Evolutionary conservation across 2,329 filamentous ascomycete species (phyloP), one percentile per base, ranked within the genome.

Genomic region (Colletotrichum agaves): DNA sequence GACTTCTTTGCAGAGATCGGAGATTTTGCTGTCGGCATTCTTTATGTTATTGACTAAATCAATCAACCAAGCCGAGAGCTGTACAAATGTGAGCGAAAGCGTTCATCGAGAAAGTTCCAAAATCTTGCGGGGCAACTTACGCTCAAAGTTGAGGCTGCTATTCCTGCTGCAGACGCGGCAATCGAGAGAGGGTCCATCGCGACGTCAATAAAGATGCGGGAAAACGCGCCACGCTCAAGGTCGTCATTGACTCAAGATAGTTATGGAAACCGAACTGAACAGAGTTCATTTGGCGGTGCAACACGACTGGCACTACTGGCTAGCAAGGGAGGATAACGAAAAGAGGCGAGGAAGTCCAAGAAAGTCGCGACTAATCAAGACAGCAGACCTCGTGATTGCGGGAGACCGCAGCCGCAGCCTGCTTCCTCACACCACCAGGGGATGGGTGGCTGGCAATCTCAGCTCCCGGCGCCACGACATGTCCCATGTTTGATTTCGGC

Each of bases 31-130:
- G 31, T 61, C 56, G 21, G 49, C 31, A 12, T 46, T 57, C 15
- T 65, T 55, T 15, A 61, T 41, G 23, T 47, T 44, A 15, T 60
- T 56, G 23, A 61, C 37, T 11, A 61, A 39, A 23, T 2, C 60
- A 43, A 15, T 35, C 55, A 65, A 31, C 46, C 55, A 65, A 21
- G 41, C 5, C 10, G 62, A 61, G 10, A 60, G 47, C 56, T 65
- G 44, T 31, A 6, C 7, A 15, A 15, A 13, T 21, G 50, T 27
- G 8, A 41, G 50, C 17, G 1, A 39, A 12, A 8, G 10, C 35
- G 12, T 3, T 19, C 21, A 41, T 41, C 12, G 39, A 11, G 21
- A 23, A 23, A 23, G 3, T 23, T 23, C 4, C 21, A 23, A 23
- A 23, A 3, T 13, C 12, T 4, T 4, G 41, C 35, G 15, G 12